Evolutionary conservation across 2,329 filamentous ascomycete genomes (phyloP).

Genomic region (Botrytis tulipae): DNA sequence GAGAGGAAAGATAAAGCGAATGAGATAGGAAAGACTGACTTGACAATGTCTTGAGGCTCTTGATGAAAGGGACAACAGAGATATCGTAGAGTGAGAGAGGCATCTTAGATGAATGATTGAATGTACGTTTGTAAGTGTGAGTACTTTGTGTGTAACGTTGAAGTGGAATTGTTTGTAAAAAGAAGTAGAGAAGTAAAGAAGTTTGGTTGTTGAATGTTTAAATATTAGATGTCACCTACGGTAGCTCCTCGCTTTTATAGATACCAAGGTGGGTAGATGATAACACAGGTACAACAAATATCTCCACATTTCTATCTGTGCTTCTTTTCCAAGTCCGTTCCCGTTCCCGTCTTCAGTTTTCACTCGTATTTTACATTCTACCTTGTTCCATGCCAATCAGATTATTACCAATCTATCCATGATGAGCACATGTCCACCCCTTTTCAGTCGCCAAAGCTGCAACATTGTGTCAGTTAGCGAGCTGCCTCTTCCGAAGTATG

Average conservation of each 20-base stretch:
- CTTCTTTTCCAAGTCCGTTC: background rate
- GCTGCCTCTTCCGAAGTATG: too few relatives aligned
- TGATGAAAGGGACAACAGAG: constrained; percentile 6
- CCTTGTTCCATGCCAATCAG: background rate
- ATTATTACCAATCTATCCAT: background rate
- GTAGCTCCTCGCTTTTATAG: background rate
- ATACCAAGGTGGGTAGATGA: background rate
- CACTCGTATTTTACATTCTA: background rate
- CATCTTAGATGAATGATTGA: constrained; percentile 1
- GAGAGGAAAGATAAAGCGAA: too few relatives aligned
- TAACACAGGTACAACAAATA: background rate
- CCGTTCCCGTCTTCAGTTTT: background rate
- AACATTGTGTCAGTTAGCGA: background rate
- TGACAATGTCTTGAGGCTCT: background rate
- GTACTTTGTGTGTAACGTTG: background rate
- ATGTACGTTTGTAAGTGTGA: background rate
- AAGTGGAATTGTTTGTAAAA: background rate
- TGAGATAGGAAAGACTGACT: constrained; percentile 4
- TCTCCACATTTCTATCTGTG: background rate
- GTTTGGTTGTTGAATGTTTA: background rate
- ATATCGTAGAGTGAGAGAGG: constrained; percentile 16
- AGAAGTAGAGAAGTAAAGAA: background rate
- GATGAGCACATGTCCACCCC: background rate
- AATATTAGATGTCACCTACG: background rate
- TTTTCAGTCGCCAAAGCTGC: background rate